Evolutionary conservation across 495 filamentous ascomycete species (phyloP).

Genomic region (Podospora australis): DNA sequence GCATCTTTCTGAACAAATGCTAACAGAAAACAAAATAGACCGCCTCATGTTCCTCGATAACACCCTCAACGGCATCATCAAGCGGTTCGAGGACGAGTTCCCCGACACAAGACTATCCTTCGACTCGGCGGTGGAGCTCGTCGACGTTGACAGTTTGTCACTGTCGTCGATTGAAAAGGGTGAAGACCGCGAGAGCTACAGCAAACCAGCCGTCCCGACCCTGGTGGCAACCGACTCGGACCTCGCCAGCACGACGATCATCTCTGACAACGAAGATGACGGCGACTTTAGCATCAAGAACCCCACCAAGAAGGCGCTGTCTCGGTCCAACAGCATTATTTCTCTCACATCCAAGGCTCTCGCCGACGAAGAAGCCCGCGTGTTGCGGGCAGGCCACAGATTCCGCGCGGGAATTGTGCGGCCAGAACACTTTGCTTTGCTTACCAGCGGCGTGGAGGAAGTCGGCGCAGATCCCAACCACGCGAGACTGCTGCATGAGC

Average conservation of each 20-base stretch:
- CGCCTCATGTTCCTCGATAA: constrained; percentile 85
- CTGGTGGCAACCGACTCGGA: constrained; percentile 1
- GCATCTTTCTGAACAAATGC: constrained; percentile 1
- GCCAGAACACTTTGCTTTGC: constrained; percentile 38
- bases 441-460: constrained; percentile 37
- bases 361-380: constrained; percentile 80
- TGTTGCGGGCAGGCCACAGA: constrained; percentile 77
- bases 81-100: constrained; percentile 92
- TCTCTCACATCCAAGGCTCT: constrained; percentile 73
- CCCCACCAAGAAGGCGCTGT: constrained; percentile 41
- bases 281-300: constrained; percentile 35
- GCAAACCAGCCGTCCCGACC: not conserved
- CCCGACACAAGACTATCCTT: constrained; percentile 68
- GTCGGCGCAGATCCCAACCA: constrained; percentile 50
- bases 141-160: not conserved
- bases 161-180: constrained; percentile 20
- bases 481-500: constrained; percentile 48
- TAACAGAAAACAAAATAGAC: constrained; percentile 41
- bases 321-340: constrained; percentile 69
- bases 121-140: constrained; percentile 15
- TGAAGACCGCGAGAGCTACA: constrained; percentile 15
- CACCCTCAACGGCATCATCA: constrained; percentile 84
- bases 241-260: not conserved
- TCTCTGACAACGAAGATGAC: constrained; percentile 34
- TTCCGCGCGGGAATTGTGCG: constrained; percentile 56